These are phyloP conservation scores for Neurospora terricola DNA, from an alignment of 495 filamentous ascomycete genomes.

Conservation along the genomic window DNA sequence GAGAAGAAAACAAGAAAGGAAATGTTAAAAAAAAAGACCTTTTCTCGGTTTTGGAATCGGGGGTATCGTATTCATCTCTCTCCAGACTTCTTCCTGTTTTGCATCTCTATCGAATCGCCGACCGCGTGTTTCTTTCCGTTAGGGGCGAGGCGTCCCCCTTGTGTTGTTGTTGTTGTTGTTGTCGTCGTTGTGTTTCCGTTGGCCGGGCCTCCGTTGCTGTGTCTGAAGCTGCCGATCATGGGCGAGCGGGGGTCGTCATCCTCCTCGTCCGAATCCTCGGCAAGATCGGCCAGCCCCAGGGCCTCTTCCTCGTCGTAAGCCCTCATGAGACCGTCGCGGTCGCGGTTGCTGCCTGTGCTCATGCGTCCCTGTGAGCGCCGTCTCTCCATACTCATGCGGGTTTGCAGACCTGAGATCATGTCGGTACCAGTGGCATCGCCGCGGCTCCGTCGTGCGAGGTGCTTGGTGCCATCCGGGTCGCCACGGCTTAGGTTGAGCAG, in stretches of 20 bases:
- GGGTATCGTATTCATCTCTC: slow-evolving; percentile 1
- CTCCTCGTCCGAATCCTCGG: slow-evolving; percentile 56
- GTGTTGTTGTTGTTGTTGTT: slow-evolving; percentile 2
- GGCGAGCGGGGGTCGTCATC: slow-evolving; percentile 22
- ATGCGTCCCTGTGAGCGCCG: slow-evolving; percentile 45
- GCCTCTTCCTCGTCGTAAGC: slow-evolving; percentile 70
- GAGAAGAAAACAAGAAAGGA: not conserved
- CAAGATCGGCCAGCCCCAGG: slow-evolving; percentile 50
- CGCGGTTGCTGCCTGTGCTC: slow-evolving; percentile 53
- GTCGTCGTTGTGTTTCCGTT: slow-evolving; percentile 8
- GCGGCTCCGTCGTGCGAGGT: slow-evolving; percentile 54
- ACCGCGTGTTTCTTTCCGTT: not conserved
- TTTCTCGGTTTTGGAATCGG: not conserved
- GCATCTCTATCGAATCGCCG: slow-evolving; percentile 33
- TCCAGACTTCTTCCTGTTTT: slow-evolving; percentile 25
- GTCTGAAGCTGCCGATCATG: slow-evolving; percentile 21
- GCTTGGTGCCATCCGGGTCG: slow-evolving; percentile 70
- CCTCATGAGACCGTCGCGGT: slow-evolving; percentile 73
- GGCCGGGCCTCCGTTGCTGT: slow-evolving; percentile 5
- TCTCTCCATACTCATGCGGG: slow-evolving; percentile 85
- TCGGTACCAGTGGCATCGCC: slow-evolving; percentile 81
- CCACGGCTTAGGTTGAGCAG: slow-evolving; percentile 87
- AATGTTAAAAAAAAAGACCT: not conserved
- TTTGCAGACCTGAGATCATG: slow-evolving; percentile 77
- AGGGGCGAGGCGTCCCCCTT: not conserved